These are phyloP conservation scores for Penicillium sp. DNA, from an alignment of 2,329 filamentous ascomycete genomes.

Conservation along the genomic window DNA sequence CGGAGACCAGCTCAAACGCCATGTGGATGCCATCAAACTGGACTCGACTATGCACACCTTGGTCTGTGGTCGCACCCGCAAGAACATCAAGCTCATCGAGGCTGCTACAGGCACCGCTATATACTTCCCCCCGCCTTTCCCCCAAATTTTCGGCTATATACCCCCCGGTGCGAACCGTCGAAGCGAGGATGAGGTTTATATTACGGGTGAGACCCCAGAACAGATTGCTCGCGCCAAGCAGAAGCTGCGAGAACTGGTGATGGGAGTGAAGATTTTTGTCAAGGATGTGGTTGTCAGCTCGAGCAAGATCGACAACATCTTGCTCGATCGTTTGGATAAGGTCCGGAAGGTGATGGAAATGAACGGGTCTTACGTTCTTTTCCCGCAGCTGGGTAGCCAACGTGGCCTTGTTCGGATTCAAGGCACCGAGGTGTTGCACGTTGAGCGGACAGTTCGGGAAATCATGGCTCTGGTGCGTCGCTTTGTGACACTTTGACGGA, in stretches of 20 bases:
- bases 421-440: slow-evolving; percentile 87
- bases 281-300: slow-evolving; percentile 90
- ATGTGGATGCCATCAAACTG: slow-evolving; percentile 75
- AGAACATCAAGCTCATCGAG: slow-evolving; percentile 98
- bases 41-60: slow-evolving; percentile 87
- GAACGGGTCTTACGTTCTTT: slow-evolving; percentile 91
- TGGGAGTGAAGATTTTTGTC: slow-evolving; percentile 76
- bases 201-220: slow-evolving; percentile 84
- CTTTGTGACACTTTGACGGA: neutral
- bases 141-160: slow-evolving; percentile 84
- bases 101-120: slow-evolving; percentile 94
- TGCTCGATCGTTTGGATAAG: slow-evolving; percentile 89
- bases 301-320: slow-evolving; percentile 90
- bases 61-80: slow-evolving; percentile 87
- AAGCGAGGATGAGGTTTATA: slow-evolving; percentile 87
- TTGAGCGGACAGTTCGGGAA: slow-evolving; percentile 91
- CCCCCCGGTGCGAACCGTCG: slow-evolving; percentile 77
- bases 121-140: slow-evolving; percentile 95
- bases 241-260: slow-evolving; percentile 82
- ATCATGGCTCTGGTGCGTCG: slow-evolving; percentile 83
- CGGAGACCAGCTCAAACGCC: slow-evolving; percentile 50
- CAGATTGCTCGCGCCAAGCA: slow-evolving; percentile 86
- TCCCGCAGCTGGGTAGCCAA: slow-evolving; percentile 83
- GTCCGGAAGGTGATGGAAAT: slow-evolving; percentile 97
- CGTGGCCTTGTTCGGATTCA: slow-evolving; percentile 85